Evolutionary conservation across 257 asterid genomes (phyloP).

Genomic region (Leptodermis oblonga): DNA sequence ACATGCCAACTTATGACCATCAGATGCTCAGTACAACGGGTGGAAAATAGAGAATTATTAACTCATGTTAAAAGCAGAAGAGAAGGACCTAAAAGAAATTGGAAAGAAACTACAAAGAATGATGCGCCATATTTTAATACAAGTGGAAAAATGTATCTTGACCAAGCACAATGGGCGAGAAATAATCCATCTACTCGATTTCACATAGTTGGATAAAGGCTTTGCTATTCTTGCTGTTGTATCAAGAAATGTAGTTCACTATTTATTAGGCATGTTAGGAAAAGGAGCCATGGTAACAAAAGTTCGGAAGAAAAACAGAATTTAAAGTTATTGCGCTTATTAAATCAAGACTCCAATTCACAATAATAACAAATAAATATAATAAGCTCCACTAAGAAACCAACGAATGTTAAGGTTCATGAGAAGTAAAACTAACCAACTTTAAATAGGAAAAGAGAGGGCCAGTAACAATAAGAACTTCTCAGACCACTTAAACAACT

Average conservation of each 20-base stretch:
- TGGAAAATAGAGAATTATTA: too few relatives aligned
- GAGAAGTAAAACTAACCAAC: neutral
- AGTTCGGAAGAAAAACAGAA: neutral
- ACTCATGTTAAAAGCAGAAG: too few relatives aligned
- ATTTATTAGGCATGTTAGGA: neutral
- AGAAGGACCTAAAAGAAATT: too few relatives aligned
- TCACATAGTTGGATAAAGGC: too few relatives aligned
- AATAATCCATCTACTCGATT: too few relatives aligned
- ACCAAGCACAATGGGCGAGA: too few relatives aligned
- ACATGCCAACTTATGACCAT: too few relatives aligned
- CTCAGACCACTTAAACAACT: neutral
- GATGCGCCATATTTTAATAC: too few relatives aligned
- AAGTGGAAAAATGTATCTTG: too few relatives aligned
- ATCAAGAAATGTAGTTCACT: neutral
- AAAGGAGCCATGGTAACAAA: neutral
- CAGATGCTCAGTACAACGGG: too few relatives aligned
- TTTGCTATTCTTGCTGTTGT: neutral
- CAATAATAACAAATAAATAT: neutral
- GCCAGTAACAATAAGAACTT: neutral
- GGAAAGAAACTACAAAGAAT: too few relatives aligned
- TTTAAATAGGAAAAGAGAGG: neutral
- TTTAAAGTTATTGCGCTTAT: neutral
- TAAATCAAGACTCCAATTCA: neutral
- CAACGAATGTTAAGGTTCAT: neutral
- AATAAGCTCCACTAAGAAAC: neutral